Percentiles rank a stretch among this genome's conserved stretches.
Evolutionary conservation across 148 eudicot genomes (phyloP).

Genomic region (Rhododendron mucronatum): DNA sequence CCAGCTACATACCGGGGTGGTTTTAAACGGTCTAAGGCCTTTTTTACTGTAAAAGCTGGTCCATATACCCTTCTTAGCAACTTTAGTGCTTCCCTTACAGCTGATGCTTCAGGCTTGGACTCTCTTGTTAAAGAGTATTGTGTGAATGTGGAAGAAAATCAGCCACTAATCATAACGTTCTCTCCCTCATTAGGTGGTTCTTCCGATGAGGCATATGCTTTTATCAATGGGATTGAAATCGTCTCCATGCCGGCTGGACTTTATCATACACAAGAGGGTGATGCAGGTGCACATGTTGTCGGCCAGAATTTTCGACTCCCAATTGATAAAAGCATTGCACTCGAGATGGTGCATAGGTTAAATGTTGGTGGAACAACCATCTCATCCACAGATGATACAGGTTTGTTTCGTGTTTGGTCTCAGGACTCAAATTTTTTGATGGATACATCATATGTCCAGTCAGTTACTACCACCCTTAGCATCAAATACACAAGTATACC

Average conservation of each 20-base stretch:
- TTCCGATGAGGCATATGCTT: constrained; percentile 12
- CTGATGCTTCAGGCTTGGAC: constrained; percentile 1
- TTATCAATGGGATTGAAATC: constrained; percentile 31
- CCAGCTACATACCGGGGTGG: constrained; percentile 8
- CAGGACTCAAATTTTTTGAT: background rate
- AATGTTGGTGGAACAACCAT: constrained; percentile 26
- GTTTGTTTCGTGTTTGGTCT: constrained; percentile 22
- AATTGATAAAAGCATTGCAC: background rate
- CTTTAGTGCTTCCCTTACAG: constrained; percentile 20
- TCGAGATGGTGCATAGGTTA: constrained; percentile 22
- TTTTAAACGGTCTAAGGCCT: constrained; percentile 11
- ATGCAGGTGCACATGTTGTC: background rate
- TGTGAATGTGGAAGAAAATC: constrained; percentile 2
- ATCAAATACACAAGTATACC: constrained; percentile 17
- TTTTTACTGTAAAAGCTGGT: constrained; percentile 19
- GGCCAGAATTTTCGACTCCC: constrained; percentile 5
- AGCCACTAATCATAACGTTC: constrained; percentile 2
- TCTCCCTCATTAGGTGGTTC: background rate
- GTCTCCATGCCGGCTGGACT: constrained; percentile 16
- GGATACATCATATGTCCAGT: background rate
- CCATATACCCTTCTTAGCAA: constrained; percentile 15
- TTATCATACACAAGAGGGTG: constrained; percentile 9
- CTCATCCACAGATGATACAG: background rate
- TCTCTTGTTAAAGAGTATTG: constrained; percentile 6
- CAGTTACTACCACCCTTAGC: background rate